Evolutionary conservation across 441 rosid genomes (phyloP).

Genomic region (Gossypium davidsonii): DNA sequence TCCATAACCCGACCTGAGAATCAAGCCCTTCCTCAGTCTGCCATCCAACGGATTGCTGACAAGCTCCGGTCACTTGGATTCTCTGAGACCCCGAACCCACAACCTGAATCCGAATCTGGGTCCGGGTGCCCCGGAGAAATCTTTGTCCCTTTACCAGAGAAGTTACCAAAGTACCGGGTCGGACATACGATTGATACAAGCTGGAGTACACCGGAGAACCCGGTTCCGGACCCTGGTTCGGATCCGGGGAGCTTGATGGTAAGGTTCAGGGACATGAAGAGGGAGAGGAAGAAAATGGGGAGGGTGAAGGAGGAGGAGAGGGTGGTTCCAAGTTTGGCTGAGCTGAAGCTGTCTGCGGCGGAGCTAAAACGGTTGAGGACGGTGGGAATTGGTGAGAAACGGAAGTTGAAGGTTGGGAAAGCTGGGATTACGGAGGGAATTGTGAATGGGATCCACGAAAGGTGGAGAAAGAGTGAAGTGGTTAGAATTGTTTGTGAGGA

Average conservation of each 20-base stretch:
- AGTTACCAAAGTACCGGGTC: constrained; percentile 63
- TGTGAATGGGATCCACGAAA: constrained; percentile 93
- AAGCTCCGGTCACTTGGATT: constrained; percentile 88
- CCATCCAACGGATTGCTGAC: constrained; percentile 80
- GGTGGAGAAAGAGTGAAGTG: constrained; percentile 83
- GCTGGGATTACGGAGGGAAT: constrained; percentile 95
- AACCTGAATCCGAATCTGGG: constrained; percentile 5
- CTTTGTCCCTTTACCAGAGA: constrained; percentile 64
- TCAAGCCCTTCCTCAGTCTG: constrained; percentile 50
- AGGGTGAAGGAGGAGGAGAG: constrained; percentile 35
- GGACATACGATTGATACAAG: constrained; percentile 92
- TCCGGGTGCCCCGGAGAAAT: constrained; percentile 55
- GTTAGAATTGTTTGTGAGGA: constrained; percentile 87
- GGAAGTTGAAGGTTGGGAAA: constrained; percentile 80
- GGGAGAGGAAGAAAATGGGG: constrained; percentile 32
- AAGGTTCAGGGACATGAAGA: constrained; percentile 56
- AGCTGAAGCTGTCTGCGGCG: constrained; percentile 44
- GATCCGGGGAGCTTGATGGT: constrained; percentile 58
- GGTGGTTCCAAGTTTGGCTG: constrained; percentile 68
- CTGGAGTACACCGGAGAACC: constrained; percentile 93
- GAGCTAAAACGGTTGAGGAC: constrained; percentile 67
- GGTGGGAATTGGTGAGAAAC: constrained; percentile 56
- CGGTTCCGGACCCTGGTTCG: constrained; percentile 74
- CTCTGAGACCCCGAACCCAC: constrained; percentile 28
- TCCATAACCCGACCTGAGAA: constrained; percentile 27